Conservation (phyloP, 2,329 filamentous ascomycete species). For the Fusarium sp. region DNA sequence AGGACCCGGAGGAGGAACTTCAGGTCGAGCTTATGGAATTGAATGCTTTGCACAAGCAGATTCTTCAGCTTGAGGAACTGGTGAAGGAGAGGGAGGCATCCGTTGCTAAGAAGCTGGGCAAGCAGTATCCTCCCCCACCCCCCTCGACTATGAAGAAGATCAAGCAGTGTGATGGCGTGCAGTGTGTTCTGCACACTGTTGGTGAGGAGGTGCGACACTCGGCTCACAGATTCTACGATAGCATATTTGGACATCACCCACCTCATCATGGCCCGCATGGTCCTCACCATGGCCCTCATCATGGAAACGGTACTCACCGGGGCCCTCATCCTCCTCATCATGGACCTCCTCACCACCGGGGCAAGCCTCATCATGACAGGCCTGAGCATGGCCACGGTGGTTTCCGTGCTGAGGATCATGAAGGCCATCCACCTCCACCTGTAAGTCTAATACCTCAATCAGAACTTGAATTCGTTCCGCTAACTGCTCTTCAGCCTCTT, state of each 20-base stretch:
- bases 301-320: conserved; percentile 20
- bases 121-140: conserved; percentile 29
- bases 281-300: conserved; percentile 25
- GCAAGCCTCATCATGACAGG: conserved; percentile 36
- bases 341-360: conserved; percentile 38
- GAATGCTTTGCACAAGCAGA: conserved; percentile 53
- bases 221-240: conserved; percentile 31
- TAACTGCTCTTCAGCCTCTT: conserved; percentile 16
- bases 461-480: not conserved
- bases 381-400: conserved; percentile 28
- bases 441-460: conserved; percentile 20
- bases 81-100: conserved; percentile 55
- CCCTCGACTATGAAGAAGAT: conserved; percentile 36
- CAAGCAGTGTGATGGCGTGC: conserved; percentile 30
- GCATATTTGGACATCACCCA: conserved; percentile 25
- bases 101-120: conserved; percentile 49
- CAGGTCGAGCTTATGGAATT: conserved; percentile 57
- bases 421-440: conserved; percentile 22
- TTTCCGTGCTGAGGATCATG: conserved; percentile 21
- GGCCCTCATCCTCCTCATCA: conserved; percentile 33
- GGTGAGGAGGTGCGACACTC: conserved; percentile 50
- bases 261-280: conserved; percentile 22
- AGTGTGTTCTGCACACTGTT: conserved; percentile 54
- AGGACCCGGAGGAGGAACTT: conserved; percentile 44
- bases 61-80: conserved; percentile 52